Percentiles rank a stretch among this genome's conserved stretches.
Conservation (phyloP, 805 yeast species). For the Kuraishia ogatae region DNA sequence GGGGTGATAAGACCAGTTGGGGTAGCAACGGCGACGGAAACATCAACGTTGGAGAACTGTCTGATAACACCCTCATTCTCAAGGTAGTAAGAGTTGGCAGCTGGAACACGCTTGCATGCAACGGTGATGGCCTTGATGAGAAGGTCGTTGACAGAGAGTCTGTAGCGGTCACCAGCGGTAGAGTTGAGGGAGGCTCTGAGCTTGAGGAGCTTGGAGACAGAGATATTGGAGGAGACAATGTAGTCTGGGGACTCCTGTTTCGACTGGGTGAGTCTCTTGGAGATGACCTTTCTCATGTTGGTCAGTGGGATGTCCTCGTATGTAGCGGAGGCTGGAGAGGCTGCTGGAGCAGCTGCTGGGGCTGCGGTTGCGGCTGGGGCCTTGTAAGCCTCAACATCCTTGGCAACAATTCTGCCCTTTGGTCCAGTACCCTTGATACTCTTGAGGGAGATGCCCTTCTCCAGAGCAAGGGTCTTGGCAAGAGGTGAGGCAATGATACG, state of each 20-base stretch:
- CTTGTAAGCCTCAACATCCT: slow-evolving; percentile 74
- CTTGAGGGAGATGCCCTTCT: slow-evolving; percentile 82
- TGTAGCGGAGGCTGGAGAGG: slow-evolving; percentile 45
- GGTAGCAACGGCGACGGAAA: slow-evolving; percentile 97
- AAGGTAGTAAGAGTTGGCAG: slow-evolving; percentile 90
- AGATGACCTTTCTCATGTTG: slow-evolving; percentile 90
- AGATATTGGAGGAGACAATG: slow-evolving; percentile 79
- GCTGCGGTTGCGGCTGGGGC: slow-evolving; percentile 34
- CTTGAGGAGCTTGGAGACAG: slow-evolving; percentile 85
- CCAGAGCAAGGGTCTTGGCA: slow-evolving; percentile 89
- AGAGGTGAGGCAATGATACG: slow-evolving; percentile 91
- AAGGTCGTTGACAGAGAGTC: slow-evolving; percentile 88
- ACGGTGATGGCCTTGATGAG: slow-evolving; percentile 89
- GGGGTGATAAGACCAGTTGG: slow-evolving; percentile 98
- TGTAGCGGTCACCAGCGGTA: slow-evolving; percentile 77
- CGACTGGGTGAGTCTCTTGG: slow-evolving; percentile 78
- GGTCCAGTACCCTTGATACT: slow-evolving; percentile 91
- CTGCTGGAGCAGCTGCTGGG: slow-evolving; percentile 26
- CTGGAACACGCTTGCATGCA: slow-evolving; percentile 87
- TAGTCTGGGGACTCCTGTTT: slow-evolving; percentile 85
- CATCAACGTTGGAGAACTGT: slow-evolving; percentile 86
- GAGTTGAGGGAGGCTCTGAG: slow-evolving; percentile 86
- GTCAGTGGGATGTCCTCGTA: slow-evolving; percentile 82
- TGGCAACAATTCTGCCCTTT: slow-evolving; percentile 85
- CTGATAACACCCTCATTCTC: slow-evolving; percentile 85